Percentiles rank a stretch among this genome's conserved stretches.
phyloP scores from a whole-genome alignment of 2,329 filamentous ascomycete species.

The Didymella pomorum region DNA sequence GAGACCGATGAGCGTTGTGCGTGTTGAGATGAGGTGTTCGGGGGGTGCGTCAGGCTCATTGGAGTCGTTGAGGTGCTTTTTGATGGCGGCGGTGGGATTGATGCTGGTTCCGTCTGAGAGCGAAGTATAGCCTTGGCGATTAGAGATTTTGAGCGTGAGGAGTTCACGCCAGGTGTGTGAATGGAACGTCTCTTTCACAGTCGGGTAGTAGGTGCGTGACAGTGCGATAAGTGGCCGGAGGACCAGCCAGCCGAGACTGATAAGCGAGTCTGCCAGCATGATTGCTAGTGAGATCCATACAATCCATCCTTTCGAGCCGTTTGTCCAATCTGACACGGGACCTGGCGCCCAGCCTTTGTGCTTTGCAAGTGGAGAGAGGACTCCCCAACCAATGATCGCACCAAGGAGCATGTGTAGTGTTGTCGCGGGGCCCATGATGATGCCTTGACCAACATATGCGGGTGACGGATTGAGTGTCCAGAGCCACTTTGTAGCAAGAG shows the following conservation, averaged over 20 bases:
- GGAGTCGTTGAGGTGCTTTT: slow-evolving; percentile 32
- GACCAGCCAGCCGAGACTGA: slow-evolving; percentile 83
- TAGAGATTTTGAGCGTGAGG: slow-evolving; percentile 44
- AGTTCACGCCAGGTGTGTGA: slow-evolving; percentile 49
- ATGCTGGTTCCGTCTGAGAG: slow-evolving; percentile 36
- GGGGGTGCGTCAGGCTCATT: slow-evolving; percentile 78
- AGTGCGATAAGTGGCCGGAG: slow-evolving; percentile 67
- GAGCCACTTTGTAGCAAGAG: slow-evolving; percentile 80
- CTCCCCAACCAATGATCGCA: slow-evolving; percentile 86
- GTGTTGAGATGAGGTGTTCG: slow-evolving; percentile 79
- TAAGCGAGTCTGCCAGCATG: slow-evolving; percentile 92
- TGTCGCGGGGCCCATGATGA: slow-evolving; percentile 97
- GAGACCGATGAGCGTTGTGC: slow-evolving; percentile 77
- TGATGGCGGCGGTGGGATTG: slow-evolving; percentile 41
- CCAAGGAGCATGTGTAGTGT: slow-evolving; percentile 96
- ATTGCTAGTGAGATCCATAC: slow-evolving; percentile 96
- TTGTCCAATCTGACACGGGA: slow-evolving; percentile 85
- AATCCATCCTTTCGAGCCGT: slow-evolving; percentile 97
- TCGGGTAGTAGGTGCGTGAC: slow-evolving; percentile 51
- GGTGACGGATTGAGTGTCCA: slow-evolving; percentile 97
- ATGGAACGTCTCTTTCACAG: slow-evolving; percentile 36
- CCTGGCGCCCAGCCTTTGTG: slow-evolving; percentile 87
- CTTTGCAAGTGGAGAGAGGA: slow-evolving; percentile 90
- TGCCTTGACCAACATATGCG: slow-evolving; percentile 96
- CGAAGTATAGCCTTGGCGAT: slow-evolving; percentile 51